Percentiles rank a stretch among this genome's conserved stretches.
Conservation (phyloP, 371 early-diverging fungal genomes). For the Actinomortierella wolfii region DNA sequence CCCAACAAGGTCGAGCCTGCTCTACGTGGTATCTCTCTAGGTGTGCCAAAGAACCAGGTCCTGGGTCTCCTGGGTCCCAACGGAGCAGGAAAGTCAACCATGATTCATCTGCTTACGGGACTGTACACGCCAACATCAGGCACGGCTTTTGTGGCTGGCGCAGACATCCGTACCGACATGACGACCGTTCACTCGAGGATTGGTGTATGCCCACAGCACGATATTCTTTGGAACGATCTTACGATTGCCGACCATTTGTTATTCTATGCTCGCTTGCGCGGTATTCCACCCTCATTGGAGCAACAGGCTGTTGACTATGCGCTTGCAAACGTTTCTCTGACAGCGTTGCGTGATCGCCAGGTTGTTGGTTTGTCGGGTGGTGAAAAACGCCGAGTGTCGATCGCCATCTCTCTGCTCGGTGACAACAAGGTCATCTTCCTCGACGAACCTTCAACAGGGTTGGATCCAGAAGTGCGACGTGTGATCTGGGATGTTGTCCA, state of each 20-base stretch:
- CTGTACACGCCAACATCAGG: conserved; percentile 65
- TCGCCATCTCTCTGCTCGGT: conserved; percentile 55
- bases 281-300: conserved; percentile 57
- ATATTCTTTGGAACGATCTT: conserved; percentile 79
- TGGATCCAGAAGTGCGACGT: conserved; percentile 73
- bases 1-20: conserved; percentile 38
- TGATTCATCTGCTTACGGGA: conserved; percentile 72
- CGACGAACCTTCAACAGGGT: conserved; percentile 64
- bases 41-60: conserved; percentile 43
- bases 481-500: conserved; percentile 72
- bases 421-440: conserved; percentile 55
- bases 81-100: conserved; percentile 68
- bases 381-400: conserved; percentile 58
- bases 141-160: conserved; percentile 63
- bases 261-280: conserved; percentile 74
- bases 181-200: conserved; percentile 60
- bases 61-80: conserved; percentile 72
- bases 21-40: conserved; percentile 41
- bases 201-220: conserved; percentile 79
- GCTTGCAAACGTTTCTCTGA: conserved; percentile 56
- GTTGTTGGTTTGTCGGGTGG: conserved; percentile 62
- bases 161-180: conserved; percentile 58
- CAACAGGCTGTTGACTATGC: conserved; percentile 49
- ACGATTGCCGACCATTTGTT: conserved; percentile 73
- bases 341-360: conserved; percentile 52